Evolutionary conservation across 139 green algal species (phyloP), one percentile per base, ranked within the genome.

Genomic region (Micractinium conductrix): DNA sequence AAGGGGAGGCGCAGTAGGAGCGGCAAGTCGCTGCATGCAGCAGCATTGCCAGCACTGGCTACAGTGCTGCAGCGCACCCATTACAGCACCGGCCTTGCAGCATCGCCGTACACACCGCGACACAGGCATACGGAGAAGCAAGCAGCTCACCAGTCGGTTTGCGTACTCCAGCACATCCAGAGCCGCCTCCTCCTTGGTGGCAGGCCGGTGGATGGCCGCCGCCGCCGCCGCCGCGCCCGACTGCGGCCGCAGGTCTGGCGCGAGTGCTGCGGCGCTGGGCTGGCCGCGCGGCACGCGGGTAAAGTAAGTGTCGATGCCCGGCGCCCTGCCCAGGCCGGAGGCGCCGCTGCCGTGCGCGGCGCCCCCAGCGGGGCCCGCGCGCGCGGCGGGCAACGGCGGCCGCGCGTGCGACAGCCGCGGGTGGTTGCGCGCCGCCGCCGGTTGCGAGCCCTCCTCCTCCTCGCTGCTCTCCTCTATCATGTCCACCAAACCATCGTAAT

Each of bases 141-240:
- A 44, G 2, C 33, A 40, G 4, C 62, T 30, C 73, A 91, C 84
- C 71, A 85, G 83, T 19, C 50, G 44, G 72, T 94, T 94, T 33
- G 84, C 90, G 73, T 87, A 90, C 65, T 92, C 87, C 65, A 91
- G 68, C 43, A 86, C 6, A 37, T 88, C 84, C 80, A 93, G 79
- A 43, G 50, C 60, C 30, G 24, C 14, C 78, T 93, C 89, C 60
- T 89, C 79, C 0, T 40, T 24, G 1, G 81, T 83, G 19, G 76
- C 76, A 0, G 67, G 58, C 14, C 76, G 60, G n/a, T n/a, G n/a
- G 22, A 37, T 63, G 6, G 70, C 78, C 21, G 33, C 58, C 4
- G 33, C 35, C 44, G 74, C 35, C 73, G 45, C 44, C 71, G 55
- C 42, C 21, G 67, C 35, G 35, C 37, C 50, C 9, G 28, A 30